These are phyloP conservation scores for Anisodus acutangulus DNA, from an alignment of 257 asterid species.

Conservation along the genomic window DNA sequence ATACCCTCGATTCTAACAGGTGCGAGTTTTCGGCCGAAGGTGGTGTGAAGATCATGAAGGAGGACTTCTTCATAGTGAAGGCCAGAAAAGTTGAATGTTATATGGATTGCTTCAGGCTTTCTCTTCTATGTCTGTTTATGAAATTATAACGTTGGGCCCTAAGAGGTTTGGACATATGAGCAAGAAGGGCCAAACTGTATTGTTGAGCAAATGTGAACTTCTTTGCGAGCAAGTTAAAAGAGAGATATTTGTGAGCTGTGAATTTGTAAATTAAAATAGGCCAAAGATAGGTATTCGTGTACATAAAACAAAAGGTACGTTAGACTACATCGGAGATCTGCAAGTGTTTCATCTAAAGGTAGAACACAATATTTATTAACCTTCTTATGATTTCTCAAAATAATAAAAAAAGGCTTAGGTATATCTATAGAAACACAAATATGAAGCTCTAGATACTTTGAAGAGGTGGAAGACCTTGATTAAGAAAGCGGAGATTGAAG, in stretches of 20 bases:
- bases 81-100: background rate
- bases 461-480: conserved; percentile 20
- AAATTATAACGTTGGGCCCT: background rate
- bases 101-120: background rate
- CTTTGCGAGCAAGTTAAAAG: background rate
- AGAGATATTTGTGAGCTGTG: background rate
- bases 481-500: background rate
- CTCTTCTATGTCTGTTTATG: background rate
- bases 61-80: background rate
- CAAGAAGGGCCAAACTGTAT: background rate
- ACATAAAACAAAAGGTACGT: background rate
- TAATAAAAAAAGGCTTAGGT: background rate
- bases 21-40: background rate
- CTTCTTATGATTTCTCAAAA: background rate
- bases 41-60: background rate
- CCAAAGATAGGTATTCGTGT: background rate
- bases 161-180: background rate
- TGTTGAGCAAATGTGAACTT: conserved; percentile 7
- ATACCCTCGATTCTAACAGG: background rate
- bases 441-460: background rate
- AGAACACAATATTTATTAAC: background rate
- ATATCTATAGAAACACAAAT: background rate
- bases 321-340: background rate
- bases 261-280: background rate
- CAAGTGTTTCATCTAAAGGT: conserved; percentile 1